Evolutionary conservation across 75 land plant species (phyloP).

Genomic region (Azolla pinnata): DNA sequence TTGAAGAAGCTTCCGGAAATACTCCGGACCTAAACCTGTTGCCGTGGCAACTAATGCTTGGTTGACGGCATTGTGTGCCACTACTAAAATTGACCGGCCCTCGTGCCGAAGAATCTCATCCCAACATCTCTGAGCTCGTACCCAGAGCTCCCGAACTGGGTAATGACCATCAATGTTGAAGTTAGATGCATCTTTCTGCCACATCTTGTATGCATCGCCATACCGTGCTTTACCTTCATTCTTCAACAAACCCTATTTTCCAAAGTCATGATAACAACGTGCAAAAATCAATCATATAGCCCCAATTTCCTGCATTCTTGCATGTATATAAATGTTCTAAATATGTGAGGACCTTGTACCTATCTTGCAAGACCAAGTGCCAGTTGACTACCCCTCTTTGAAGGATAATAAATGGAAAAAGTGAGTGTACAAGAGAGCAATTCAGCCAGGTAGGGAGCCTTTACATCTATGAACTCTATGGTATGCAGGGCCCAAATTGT

Average conservation of each 20-base stretch:
- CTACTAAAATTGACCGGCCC: conserved; percentile 74
- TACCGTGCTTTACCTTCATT: conserved; percentile 74
- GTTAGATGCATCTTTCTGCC: conserved; percentile 84
- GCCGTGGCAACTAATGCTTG: conserved; percentile 97
- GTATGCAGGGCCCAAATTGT: no score
- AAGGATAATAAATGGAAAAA: no score
- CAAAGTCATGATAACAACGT: no score
- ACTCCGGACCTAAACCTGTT: conserved; percentile 74
- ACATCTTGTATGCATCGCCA: conserved; percentile 61
- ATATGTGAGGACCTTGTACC: no score
- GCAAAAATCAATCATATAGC: no score
- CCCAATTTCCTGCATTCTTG: no score
- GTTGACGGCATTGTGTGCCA: conserved; percentile 98
- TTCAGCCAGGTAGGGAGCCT: no score
- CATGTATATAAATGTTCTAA: no score
- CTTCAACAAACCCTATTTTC: conserved; percentile 67
- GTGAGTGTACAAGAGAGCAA: no score
- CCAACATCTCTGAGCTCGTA: conserved; percentile 77
- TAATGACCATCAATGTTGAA: conserved; percentile 87
- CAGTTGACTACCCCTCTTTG: no score
- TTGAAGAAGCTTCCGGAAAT: conserved; percentile 78
- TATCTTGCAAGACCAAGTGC: no score
- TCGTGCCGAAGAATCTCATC: conserved; percentile 54
- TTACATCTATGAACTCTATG: no score
- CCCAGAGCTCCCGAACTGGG: conserved; percentile 94